phyloP scores from a whole-genome alignment of 2,329 filamentous ascomycete species.

The Dothideomycetes sp. region DNA sequence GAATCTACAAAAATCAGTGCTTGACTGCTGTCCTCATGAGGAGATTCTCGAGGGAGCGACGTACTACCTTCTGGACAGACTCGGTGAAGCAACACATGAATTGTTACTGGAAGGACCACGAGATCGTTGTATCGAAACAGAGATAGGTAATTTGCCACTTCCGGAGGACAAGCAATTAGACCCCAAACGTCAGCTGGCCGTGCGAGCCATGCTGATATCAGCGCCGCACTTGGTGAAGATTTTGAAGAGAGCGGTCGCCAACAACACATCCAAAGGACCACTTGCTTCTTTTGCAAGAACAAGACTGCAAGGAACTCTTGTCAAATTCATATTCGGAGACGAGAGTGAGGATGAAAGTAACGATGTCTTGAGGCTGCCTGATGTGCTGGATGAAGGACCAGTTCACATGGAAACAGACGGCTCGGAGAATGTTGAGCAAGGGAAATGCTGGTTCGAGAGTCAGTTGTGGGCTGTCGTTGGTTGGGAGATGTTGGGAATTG shows the following conservation, averaged over 20 bases:
- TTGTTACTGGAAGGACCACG: slow-evolving; percentile 29
- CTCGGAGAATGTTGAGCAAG: slow-evolving; percentile 30
- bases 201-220: slow-evolving; percentile 25
- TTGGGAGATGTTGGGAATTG: slow-evolving; percentile 41
- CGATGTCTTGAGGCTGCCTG: slow-evolving; percentile 28
- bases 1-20: slow-evolving; percentile 15
- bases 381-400: slow-evolving; percentile 31
- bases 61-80: slow-evolving; percentile 31
- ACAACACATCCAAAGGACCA: slow-evolving; percentile 26
- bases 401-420: slow-evolving; percentile 19
- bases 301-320: slow-evolving; percentile 36
- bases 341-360: slow-evolving; percentile 16
- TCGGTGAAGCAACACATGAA: slow-evolving; percentile 31
- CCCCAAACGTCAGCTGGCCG: slow-evolving; percentile 18
- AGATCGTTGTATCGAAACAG: slow-evolving; percentile 18
- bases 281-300: slow-evolving; percentile 26
- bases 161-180: slow-evolving; percentile 20
- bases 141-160: slow-evolving; percentile 17
- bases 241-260: slow-evolving; percentile 33
- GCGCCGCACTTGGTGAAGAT: slow-evolving; percentile 34
- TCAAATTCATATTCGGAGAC: slow-evolving; percentile 32
- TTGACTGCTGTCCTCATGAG: slow-evolving; percentile 28
- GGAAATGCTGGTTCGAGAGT: slow-evolving; percentile 45
- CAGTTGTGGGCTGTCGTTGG: slow-evolving; percentile 50
- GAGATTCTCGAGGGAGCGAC: slow-evolving; percentile 37